phyloP scores from a whole-genome alignment of 148 eudicot genomes.

The Heliosperma pusillum region DNA sequence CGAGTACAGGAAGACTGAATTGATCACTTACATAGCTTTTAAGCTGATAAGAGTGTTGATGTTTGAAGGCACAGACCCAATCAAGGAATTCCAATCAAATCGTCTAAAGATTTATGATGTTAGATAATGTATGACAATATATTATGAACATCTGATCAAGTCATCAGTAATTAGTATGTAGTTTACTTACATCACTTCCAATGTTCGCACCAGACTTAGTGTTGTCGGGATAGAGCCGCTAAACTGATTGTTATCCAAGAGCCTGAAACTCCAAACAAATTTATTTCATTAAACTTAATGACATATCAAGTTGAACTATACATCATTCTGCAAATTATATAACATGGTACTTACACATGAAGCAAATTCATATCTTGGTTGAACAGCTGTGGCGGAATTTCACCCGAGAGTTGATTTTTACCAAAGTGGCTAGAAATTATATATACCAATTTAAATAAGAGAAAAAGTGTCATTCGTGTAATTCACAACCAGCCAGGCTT shows the following conservation, averaged over 20 bases:
- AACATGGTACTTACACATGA: background rate
- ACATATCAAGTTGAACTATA: background rate
- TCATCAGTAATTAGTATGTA: background rate
- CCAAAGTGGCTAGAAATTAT: background rate
- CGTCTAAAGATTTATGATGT: constrained; percentile 16
- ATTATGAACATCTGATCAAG: too few species aligned
- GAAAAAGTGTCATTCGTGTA: too few species aligned
- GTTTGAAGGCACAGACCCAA: constrained; percentile 20
- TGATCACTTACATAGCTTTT: constrained; percentile 23
- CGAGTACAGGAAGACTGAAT: too few species aligned
- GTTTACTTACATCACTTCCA: constrained; percentile 23
- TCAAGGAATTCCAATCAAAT: constrained; percentile 24
- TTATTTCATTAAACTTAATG: background rate
- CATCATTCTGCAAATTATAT: background rate
- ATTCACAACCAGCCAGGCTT: too few species aligned
- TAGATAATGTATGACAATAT: background rate
- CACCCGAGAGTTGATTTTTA: background rate
- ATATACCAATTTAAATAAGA: too few species aligned
- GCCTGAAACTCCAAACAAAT: background rate
- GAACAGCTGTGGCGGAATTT: background rate
- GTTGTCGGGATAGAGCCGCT: constrained; percentile 23
- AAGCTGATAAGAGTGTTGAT: constrained; percentile 15
- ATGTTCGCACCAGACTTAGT: constrained; percentile 16
- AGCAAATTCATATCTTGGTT: background rate
- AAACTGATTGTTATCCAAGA: constrained; percentile 28